A percentile compares a stretch with the other conserved stretches of the same genome.
Conservation (phyloP, 257 asterid genomes). For the Nicotiana otophora region DNA sequence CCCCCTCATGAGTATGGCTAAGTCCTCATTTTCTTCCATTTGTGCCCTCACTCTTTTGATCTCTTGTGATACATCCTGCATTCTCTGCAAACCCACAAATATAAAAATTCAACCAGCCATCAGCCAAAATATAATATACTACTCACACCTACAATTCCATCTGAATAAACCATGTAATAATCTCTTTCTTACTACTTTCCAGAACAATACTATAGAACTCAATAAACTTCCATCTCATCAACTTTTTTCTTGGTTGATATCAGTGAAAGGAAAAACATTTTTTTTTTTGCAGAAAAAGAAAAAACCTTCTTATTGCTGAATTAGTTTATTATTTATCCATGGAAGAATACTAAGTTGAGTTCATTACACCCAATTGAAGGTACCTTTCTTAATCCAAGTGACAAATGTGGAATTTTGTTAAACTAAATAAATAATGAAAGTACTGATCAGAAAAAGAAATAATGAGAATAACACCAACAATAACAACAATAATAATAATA, state of each 20-base stretch:
- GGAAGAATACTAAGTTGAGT: not conserved
- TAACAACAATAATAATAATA: too few relatives aligned
- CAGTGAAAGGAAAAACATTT: not conserved
- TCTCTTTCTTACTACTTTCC: not conserved
- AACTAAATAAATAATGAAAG: not conserved
- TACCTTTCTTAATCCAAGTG: not conserved
- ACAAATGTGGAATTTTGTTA: not conserved
- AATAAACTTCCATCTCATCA: not conserved
- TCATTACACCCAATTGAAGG: not conserved
- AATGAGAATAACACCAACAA: too few relatives aligned
- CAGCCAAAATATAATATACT: not conserved
- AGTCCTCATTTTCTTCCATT: slow-evolving; percentile 94
- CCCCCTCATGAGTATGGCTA: slow-evolving; percentile 88
- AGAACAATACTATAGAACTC: not conserved
- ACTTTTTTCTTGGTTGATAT: not conserved
- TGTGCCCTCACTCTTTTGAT: slow-evolving; percentile 94
- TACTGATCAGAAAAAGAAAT: not conserved
- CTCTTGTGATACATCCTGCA: slow-evolving; percentile 86
- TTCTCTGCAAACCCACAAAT: slow-evolving; percentile 60
- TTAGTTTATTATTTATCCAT: not conserved
- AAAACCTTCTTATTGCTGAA: not conserved
- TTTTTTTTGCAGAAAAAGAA: not conserved
- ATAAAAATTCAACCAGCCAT: slow-evolving; percentile 8
- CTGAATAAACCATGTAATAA: not conserved
- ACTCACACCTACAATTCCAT: not conserved